Percentiles rank a stretch among this genome's conserved stretches.
Evolutionary conservation across 768 basidiomycete species (phyloP).

Genomic region (Neoboletus brunneissimus): DNA sequence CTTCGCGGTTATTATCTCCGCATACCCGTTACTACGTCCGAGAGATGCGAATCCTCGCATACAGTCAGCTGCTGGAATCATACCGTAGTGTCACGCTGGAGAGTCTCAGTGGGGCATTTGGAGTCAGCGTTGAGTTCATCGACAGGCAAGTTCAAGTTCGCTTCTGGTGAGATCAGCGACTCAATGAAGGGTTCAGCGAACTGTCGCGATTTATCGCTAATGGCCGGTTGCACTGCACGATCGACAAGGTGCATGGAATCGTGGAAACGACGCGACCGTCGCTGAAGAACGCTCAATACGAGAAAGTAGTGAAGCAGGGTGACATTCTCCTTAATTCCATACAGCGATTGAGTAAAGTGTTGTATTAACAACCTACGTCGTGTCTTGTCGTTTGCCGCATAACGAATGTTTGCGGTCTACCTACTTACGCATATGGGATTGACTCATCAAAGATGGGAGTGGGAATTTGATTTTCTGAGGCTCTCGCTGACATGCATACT

Average conservation of each 20-base stretch:
- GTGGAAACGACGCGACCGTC: conserved; percentile 85
- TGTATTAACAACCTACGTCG: conserved; percentile 42
- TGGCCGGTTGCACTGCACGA: conserved; percentile 79
- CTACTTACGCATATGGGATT: neutral
- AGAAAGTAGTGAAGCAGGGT: conserved; percentile 90
- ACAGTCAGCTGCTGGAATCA: conserved; percentile 85
- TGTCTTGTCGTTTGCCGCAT: neutral
- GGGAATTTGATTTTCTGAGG: neutral
- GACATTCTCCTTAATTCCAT: conserved; percentile 86
- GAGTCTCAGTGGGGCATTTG: conserved; percentile 82
- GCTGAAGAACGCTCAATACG: conserved; percentile 83
- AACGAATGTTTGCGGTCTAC: neutral
- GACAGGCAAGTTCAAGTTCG: conserved; percentile 58
- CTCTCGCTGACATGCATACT: neutral
- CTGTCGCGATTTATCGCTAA: conserved; percentile 89
- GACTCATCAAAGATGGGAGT: neutral
- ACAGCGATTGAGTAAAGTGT: conserved; percentile 87
- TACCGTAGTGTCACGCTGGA: conserved; percentile 89
- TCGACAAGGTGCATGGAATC: conserved; percentile 93
- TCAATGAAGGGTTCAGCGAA: conserved; percentile 53
- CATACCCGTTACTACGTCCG: conserved; percentile 90
- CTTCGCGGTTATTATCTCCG: conserved; percentile 79
- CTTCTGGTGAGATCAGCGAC: neutral
- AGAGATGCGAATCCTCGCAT: conserved; percentile 95
- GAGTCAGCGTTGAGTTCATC: conserved; percentile 83